Evolutionary conservation across 768 basidiomycete species (phyloP).

Genomic region (Mycena haematopus): DNA sequence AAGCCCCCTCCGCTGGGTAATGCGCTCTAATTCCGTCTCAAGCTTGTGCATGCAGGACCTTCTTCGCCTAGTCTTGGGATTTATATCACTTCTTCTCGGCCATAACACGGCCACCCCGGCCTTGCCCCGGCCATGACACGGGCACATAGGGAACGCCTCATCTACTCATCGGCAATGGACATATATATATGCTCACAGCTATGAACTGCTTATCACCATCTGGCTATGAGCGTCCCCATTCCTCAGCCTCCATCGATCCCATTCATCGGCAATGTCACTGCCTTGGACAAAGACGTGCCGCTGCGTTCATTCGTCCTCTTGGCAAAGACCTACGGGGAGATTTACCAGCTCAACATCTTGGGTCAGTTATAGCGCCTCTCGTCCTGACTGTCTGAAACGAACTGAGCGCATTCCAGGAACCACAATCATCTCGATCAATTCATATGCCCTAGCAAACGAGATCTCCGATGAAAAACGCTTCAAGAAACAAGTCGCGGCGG

Average conservation of each 20-base stretch:
- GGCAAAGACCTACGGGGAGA: slow-evolving; percentile 45
- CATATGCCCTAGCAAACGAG: slow-evolving; percentile 15
- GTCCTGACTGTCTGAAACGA: not conserved
- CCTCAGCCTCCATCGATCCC: slow-evolving; percentile 46
- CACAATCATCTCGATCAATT: not conserved
- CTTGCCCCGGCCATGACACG: no score
- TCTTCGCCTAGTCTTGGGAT: not conserved
- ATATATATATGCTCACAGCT: not conserved
- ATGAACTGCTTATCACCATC: not conserved
- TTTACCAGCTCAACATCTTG: slow-evolving; percentile 42
- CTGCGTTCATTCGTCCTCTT: slow-evolving; percentile 39
- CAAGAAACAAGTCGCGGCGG: slow-evolving; percentile 7
- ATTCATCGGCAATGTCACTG: slow-evolving; percentile 43
- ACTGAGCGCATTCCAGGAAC: not conserved
- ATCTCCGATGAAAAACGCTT: slow-evolving; percentile 23
- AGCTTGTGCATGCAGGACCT: not conserved
- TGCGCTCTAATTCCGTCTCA: no score
- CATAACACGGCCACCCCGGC: not conserved
- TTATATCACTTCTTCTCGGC: not conserved
- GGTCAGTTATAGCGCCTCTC: slow-evolving; percentile 32
- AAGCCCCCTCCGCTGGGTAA: no score
- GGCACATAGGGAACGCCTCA: no score
- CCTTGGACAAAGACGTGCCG: slow-evolving; percentile 42
- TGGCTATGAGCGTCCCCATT: slow-evolving; percentile 40
- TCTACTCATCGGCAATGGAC: not conserved